Evolutionary conservation across 2,329 filamentous ascomycete species (phyloP).

Genomic region (Alternaria sp.): DNA sequence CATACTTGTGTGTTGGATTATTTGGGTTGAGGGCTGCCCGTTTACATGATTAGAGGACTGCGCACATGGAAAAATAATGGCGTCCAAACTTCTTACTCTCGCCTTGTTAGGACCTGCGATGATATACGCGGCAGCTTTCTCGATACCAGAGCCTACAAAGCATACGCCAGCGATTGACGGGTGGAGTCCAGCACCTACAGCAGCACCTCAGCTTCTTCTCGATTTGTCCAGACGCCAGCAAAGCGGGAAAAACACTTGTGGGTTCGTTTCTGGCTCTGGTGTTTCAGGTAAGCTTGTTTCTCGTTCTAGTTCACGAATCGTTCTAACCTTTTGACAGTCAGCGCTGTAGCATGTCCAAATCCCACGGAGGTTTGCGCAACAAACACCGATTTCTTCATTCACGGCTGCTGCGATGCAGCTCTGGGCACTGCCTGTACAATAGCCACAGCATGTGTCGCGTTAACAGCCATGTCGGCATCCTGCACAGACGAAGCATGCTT

Average conservation of each 20-base stretch:
- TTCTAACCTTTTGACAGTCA: slow-evolving; percentile 31
- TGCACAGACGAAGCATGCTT: slow-evolving; percentile 42
- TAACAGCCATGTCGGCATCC: slow-evolving; percentile 32
- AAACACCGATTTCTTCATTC: slow-evolving; percentile 42
- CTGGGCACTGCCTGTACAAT: slow-evolving; percentile 37
- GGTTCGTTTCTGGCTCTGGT: slow-evolving; percentile 37
- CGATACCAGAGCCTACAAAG: slow-evolving; percentile 41
- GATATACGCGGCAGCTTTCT: slow-evolving; percentile 39
- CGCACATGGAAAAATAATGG: slow-evolving; percentile 36
- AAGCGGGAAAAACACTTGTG: slow-evolving; percentile 39
- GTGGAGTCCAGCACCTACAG: slow-evolving; percentile 47
- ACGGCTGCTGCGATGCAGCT: slow-evolving; percentile 46
- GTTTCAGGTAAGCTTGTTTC: slow-evolving; percentile 29
- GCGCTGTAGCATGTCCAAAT: slow-evolving; percentile 43
- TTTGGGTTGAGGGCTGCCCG: background rate
- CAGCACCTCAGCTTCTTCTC: slow-evolving; percentile 34
- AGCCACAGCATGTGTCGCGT: slow-evolving; percentile 45
- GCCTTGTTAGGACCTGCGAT: slow-evolving; percentile 42
- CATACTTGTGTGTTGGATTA: background rate
- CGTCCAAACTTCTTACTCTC: slow-evolving; percentile 33
- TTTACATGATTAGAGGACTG: background rate
- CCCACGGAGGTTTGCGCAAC: slow-evolving; percentile 43
- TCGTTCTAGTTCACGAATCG: background rate
- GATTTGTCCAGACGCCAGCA: slow-evolving; percentile 41
- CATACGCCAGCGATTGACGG: slow-evolving; percentile 32